Evolutionary conservation across 495 filamentous ascomycete species (phyloP).

Genomic region (Evernia prunastri): DNA sequence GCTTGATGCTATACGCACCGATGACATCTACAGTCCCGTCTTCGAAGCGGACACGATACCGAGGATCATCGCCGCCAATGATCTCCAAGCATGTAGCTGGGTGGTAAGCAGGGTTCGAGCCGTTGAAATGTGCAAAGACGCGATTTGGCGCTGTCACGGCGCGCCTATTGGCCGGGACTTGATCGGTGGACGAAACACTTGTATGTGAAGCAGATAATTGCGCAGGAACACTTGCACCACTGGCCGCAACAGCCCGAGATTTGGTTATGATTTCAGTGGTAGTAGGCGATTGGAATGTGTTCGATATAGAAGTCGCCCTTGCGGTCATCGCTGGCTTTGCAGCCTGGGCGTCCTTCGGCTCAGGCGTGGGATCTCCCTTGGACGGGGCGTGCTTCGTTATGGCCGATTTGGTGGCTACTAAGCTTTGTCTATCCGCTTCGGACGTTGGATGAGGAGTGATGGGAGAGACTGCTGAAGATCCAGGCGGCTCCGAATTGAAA

Average conservation of each 20-base stretch:
- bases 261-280: neutral
- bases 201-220: neutral
- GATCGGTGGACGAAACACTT: neutral
- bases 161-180: neutral
- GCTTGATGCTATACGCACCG: conserved; percentile 31
- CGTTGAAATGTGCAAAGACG: conserved; percentile 47
- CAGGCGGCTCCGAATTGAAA: conserved; percentile 14
- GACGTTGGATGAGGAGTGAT: conserved; percentile 36
- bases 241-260: neutral
- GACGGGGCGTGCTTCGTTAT: neutral
- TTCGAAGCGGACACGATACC: conserved; percentile 44
- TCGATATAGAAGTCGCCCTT: neutral
- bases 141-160: conserved; percentile 38
- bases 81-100: conserved; percentile 46
- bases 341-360: neutral
- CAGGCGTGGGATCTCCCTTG: neutral
- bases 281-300: neutral
- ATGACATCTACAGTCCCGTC: conserved; percentile 40
- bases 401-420: neutral
- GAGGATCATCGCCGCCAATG: conserved; percentile 35
- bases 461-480: conserved; percentile 32
- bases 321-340: neutral
- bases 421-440: neutral
- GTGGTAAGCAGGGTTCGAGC: conserved; percentile 43
- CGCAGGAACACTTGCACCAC: neutral